A percentile compares a stretch with the other conserved stretches of the same genome.
Conservation (phyloP, 2,329 filamentous ascomycete species). For the Aspergillus novofumigatus region DNA sequence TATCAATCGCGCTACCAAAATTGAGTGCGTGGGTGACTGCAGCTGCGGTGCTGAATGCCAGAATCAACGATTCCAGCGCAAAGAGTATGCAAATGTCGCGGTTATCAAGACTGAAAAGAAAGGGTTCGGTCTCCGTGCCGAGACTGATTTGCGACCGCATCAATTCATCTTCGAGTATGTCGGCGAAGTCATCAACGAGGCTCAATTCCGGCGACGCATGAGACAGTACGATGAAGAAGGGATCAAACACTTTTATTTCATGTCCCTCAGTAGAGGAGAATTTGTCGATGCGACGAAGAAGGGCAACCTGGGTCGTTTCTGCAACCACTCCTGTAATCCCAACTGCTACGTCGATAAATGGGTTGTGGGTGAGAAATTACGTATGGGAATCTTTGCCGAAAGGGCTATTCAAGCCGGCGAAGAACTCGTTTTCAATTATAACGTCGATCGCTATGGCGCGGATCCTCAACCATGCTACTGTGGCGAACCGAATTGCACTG, state of each 20-base stretch:
- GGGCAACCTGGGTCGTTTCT: constrained; percentile 92
- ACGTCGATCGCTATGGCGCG: constrained; percentile 94
- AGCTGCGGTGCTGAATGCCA: constrained; percentile 84
- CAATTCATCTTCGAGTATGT: constrained; percentile 99
- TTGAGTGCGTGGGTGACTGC: constrained; percentile 87
- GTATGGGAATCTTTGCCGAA: constrained; percentile 97
- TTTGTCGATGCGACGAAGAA: constrained; percentile 98
- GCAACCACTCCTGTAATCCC: constrained; percentile 98
- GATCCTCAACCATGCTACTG: constrained; percentile 97
- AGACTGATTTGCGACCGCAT: constrained; percentile 70
- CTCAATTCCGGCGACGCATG: constrained; percentile 83
- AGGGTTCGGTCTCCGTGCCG: constrained; percentile 83
- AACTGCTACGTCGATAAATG: constrained; percentile 99
- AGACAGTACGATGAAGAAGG: constrained; percentile 90
- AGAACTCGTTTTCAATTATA: constrained; percentile 98
- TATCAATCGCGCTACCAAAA: constrained; percentile 97
- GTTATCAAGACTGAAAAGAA: constrained; percentile 99
- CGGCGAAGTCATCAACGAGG: constrained; percentile 94
- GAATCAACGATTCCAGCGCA: constrained; percentile 90
- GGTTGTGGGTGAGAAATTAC: constrained; percentile 94
- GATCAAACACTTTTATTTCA: constrained; percentile 99
- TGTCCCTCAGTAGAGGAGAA: constrained; percentile 94
- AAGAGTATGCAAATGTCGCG: constrained; percentile 82
- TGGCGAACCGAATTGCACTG: constrained; percentile 87
- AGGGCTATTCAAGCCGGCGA: constrained; percentile 82